A percentile compares a stretch with the other conserved stretches of the same genome.
Conservation (phyloP, 345 rosid species). For the Eucalyptus melliodora region DNA sequence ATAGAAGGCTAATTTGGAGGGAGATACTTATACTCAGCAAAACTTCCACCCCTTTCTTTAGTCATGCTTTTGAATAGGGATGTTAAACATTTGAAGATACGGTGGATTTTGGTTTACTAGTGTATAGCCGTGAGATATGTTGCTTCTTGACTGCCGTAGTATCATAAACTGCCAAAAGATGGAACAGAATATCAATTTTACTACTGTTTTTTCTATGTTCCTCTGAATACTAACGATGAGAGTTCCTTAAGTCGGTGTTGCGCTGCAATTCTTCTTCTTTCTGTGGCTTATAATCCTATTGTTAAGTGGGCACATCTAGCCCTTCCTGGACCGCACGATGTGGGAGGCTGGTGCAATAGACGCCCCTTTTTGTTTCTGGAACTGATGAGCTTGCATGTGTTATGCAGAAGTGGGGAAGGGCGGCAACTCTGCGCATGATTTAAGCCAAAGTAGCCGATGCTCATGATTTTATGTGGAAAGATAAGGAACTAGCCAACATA, state of each 20-base stretch:
- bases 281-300: background rate
- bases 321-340: no score
- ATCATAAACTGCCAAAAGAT: background rate
- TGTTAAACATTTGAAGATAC: background rate
- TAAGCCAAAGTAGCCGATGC: slow-evolving; percentile 35
- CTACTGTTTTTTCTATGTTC: background rate
- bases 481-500: slow-evolving; percentile 14
- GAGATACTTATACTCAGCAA: background rate
- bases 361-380: no score
- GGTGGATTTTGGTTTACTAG: background rate
- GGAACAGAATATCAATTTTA: background rate
- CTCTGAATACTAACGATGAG: background rate
- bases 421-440: slow-evolving; percentile 31
- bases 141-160: background rate
- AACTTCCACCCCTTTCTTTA: background rate
- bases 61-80: background rate
- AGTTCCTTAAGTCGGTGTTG: background rate
- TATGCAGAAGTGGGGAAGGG: slow-evolving; percentile 56
- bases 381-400: background rate
- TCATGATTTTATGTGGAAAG: slow-evolving; percentile 71
- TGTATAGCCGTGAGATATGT: background rate
- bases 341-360: no score
- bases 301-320: background rate
- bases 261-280: background rate
- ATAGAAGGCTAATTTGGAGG: background rate